Conservation (phyloP, 2,329 filamentous ascomycete species). For the Penicillium freii region DNA sequence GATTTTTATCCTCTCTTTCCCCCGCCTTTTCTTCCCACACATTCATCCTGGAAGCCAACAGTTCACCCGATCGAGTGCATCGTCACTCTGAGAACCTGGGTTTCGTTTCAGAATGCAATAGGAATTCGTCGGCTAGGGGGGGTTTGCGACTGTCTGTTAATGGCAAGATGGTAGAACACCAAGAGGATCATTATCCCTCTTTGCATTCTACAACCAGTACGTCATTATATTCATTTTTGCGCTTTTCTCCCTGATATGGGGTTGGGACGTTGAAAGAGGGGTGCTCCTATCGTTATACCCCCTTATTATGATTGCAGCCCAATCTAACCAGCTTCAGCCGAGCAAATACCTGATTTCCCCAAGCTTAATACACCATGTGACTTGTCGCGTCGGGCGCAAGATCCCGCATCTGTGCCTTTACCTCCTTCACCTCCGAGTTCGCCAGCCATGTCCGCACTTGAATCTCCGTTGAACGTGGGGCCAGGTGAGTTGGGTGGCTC, state of each 20-base stretch:
- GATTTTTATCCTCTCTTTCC: background rate
- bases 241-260: conserved; percentile 4
- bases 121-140: conserved; percentile 35
- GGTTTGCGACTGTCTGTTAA: conserved; percentile 37
- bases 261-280: conserved; percentile 5
- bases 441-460: conserved; percentile 6
- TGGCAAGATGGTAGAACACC: conserved; percentile 45
- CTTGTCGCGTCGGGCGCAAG: conserved; percentile 27
- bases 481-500: conserved; percentile 39
- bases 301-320: conserved; percentile 19
- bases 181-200: conserved; percentile 32
- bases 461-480: conserved; percentile 19
- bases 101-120: conserved; percentile 40
- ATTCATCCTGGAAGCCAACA: conserved; percentile 19
- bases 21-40: conserved; percentile 6
- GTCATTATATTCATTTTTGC: conserved; percentile 19
- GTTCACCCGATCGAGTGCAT: conserved; percentile 15
- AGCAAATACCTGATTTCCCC: conserved; percentile 33
- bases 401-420: conserved; percentile 27
- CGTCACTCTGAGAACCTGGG: conserved; percentile 20
- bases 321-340: conserved; percentile 29
- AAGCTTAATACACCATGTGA: conserved; percentile 35
- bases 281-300: background rate
- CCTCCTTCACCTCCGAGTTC: conserved; percentile 19
- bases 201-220: conserved; percentile 39